Evolutionary conservation across 768 basidiomycete genomes (phyloP).

Genomic region (Leccinum sublutescens): DNA sequence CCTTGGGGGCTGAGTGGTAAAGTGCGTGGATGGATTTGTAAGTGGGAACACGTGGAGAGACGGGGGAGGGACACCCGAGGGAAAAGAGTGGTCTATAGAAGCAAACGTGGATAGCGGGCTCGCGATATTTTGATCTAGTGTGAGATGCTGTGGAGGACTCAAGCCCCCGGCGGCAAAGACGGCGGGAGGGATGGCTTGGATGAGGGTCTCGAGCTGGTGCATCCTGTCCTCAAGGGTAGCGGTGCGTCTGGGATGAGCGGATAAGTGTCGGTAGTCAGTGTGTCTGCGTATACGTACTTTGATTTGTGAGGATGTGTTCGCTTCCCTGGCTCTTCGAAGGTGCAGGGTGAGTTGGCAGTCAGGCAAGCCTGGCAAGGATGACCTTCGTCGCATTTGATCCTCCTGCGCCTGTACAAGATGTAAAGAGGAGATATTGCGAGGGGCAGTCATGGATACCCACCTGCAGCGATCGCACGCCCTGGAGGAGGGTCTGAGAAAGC

Average conservation of each 20-base stretch:
- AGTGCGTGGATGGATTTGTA: conserved; percentile 79
- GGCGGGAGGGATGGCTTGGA: conserved; percentile 80
- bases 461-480: conserved; percentile 91
- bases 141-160: conserved; percentile 33
- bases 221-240: conserved; percentile 85
- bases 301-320: conserved; percentile 85
- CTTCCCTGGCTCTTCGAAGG: conserved; percentile 86
- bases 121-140: conserved; percentile 31
- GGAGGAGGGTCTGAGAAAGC: conserved; percentile 12
- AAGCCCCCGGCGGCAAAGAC: conserved; percentile 66
- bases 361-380: conserved; percentile 87
- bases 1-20: conserved; percentile 47
- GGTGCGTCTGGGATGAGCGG: conserved; percentile 51
- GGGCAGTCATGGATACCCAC: conserved; percentile 44
- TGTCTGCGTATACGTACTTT: conserved; percentile 52
- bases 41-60: conserved; percentile 76
- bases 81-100: conserved; percentile 40
- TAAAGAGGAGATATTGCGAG: neutral
- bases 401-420: conserved; percentile 52
- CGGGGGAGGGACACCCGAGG: conserved; percentile 71
- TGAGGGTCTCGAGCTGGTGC: conserved; percentile 83
- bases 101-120: conserved; percentile 40
- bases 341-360: conserved; percentile 78
- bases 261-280: conserved; percentile 6
- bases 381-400: conserved; percentile 88